A percentile compares a stretch with the other conserved stretches of the same genome.
Evolutionary conservation across 176 grass and related monocot species (phyloP).

Genomic region (Eragrostis curvula): DNA sequence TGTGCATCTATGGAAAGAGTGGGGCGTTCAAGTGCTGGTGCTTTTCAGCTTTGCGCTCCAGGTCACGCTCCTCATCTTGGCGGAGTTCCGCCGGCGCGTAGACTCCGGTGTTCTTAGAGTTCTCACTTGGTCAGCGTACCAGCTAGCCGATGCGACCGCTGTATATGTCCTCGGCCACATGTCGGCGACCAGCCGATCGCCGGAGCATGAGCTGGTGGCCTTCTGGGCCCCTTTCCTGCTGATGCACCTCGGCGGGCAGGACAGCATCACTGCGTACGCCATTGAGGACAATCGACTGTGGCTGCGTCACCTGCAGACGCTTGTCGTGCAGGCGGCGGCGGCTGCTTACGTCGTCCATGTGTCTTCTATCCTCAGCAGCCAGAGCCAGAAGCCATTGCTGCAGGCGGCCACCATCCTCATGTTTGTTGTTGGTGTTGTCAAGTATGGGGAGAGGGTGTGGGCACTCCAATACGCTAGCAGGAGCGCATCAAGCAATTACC

Average conservation of each 20-base stretch:
- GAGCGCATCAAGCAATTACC: background rate
- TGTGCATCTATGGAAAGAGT: slow-evolving; percentile 5
- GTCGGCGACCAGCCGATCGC: background rate
- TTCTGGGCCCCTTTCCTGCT: slow-evolving; percentile 19
- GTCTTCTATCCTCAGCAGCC: background rate
- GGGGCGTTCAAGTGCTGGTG: slow-evolving; percentile 4
- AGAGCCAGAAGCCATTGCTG: background rate
- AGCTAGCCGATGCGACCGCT: background rate
- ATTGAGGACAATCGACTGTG: slow-evolving; percentile 11
- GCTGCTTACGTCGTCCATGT: background rate
- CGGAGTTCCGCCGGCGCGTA: background rate
- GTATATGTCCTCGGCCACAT: slow-evolving; percentile 31
- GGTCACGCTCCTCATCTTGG: slow-evolving; percentile 7
- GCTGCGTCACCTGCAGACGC: background rate
- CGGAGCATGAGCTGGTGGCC: background rate
- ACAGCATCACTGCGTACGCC: slow-evolving; percentile 23
- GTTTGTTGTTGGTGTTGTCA: background rate
- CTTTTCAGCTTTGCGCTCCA: slow-evolving; percentile 8
- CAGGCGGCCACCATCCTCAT: background rate
- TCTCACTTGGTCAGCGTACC: slow-evolving; percentile 21
- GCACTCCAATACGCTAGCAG: background rate
- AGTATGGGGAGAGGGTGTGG: slow-evolving; percentile 9
- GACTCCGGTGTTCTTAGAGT: background rate
- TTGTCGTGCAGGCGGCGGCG: background rate
- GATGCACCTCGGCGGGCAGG: slow-evolving; percentile 24